phyloP scores from a whole-genome alignment of 2,329 filamentous ascomycete genomes.

The Pleurostoma richardsiae region DNA sequence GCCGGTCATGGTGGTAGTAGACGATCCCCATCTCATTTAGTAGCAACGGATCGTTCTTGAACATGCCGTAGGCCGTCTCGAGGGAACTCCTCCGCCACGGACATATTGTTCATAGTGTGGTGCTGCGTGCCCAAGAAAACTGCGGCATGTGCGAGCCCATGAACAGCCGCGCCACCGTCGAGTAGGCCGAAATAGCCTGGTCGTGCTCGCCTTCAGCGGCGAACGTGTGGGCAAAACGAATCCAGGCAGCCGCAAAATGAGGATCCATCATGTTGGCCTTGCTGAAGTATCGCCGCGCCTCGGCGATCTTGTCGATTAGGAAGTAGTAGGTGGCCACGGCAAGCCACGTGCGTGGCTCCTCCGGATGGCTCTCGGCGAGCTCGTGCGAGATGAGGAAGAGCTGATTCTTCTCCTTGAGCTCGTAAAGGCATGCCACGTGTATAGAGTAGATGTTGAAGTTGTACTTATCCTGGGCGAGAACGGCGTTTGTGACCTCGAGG shows the following conservation, averaged over 20 bases:
- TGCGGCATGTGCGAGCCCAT: conserved; percentile 96
- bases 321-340: conserved; percentile 96
- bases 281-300: conserved; percentile 92
- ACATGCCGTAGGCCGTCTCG: conserved; percentile 78
- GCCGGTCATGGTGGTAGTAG: conserved; percentile 84
- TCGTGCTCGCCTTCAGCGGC: conserved; percentile 97
- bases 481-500: conserved; percentile 73
- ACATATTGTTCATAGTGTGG: conserved; percentile 91
- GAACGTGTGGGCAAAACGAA: conserved; percentile 97
- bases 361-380: conserved; percentile 83
- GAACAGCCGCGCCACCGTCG: conserved; percentile 88
- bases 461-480: conserved; percentile 80
- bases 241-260: conserved; percentile 96
- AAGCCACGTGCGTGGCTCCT: conserved; percentile 88
- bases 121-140: conserved; percentile 99
- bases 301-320: conserved; percentile 80
- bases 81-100: conserved; percentile 88
- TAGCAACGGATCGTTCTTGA: conserved; percentile 79
- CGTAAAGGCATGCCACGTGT: conserved; percentile 85
- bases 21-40: conserved; percentile 95
- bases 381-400: conserved; percentile 92
- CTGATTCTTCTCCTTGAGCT: conserved; percentile 79
- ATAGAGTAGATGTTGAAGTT: conserved; percentile 87
- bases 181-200: conserved; percentile 96
- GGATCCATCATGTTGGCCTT: conserved; percentile 97